Base-by-base conservation (phyloP, 2,329 filamentous ascomycete species). In the Phialocephala sp. region DNA sequence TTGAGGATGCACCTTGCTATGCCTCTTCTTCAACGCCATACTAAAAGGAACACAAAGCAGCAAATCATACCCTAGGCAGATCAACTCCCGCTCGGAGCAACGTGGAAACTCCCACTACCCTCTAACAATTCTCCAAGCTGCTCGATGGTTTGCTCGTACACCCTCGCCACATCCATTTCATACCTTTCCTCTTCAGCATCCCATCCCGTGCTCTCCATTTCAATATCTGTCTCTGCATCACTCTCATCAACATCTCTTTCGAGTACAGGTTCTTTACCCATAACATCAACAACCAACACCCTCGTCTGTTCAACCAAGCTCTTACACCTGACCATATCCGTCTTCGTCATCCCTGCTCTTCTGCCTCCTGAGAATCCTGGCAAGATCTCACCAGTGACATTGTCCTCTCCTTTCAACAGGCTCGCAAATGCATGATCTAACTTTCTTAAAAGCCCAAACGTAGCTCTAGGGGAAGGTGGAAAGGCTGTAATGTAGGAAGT, bases 281-380 rank as follows among this genome's bases (percentile, higher is more conserved):
- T 84, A 18, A 88, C 84, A 66, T 91, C 88, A 1, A 93, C 86
- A 64, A 94, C 87, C 5, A 87, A 78, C 8, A 93, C 80, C 32
- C 94, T 84, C 18, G 91, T 91, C 69, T 89, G 86, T 75, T 96
- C 91, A 0, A 93, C 91, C 36, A 96, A 80, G 73, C 91, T 92
- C 74, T 91, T 90, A 69, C 94, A 90, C 47, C 94, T 86, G 8
- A 98, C 93, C 83, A 95, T 97, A 76, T 97, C 93, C 0, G 91
- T 94, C 20, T 79, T 82, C 0, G 89, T 93, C 81, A 92, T 89
- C 0, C 92, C 90, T 0, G 76, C 70, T 66, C 82, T 78, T 5
- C 83, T 80, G 0, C 85, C 85, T 8, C 80, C 83, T 69, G 88
- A 86, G 68, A 94, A 93, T 0, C 93, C 92, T 0, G 92, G 89